A percentile compares a stretch with the other conserved stretches of the same genome.
Evolutionary conservation across 129 eudicot genomes (phyloP).

Genomic region (Artemisia tridentata): DNA sequence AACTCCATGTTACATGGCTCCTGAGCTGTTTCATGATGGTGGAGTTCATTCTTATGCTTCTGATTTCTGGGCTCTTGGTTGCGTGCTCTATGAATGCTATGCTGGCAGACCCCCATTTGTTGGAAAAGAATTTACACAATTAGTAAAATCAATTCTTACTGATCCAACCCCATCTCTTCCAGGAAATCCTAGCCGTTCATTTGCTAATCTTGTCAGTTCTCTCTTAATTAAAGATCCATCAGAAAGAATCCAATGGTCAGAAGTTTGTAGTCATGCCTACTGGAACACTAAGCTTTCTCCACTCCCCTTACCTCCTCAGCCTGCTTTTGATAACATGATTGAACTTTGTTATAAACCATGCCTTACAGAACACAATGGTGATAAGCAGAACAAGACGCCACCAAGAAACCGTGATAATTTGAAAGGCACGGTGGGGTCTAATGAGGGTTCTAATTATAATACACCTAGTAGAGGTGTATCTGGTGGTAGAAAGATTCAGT

Average conservation of each 20-base stretch:
- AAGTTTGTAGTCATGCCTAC: constrained; percentile 77
- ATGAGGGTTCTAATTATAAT: constrained; percentile 49
- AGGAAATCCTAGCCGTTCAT: constrained; percentile 76
- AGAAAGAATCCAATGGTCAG: constrained; percentile 91
- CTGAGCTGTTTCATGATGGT: constrained; percentile 93
- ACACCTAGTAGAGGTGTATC: constrained; percentile 60
- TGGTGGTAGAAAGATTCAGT: constrained; percentile 57
- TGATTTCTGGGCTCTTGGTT: constrained; percentile 98
- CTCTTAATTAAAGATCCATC: constrained; percentile 88
- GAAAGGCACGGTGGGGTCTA: constrained; percentile 42
- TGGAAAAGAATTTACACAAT: constrained; percentile 79
- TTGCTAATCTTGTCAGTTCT: constrained; percentile 77
- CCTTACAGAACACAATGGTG: constrained; percentile 61
- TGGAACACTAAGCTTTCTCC: constrained; percentile 70
- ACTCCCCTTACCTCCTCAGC: constrained; percentile 78
- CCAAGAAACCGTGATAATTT: constrained; percentile 52
- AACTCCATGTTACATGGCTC: constrained; percentile 99
- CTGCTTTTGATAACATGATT: constrained; percentile 75
- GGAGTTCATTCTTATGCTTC: constrained; percentile 98
- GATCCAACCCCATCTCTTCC: constrained; percentile 90
- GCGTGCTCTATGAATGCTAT: constrained; percentile 92
- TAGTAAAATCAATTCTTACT: constrained; percentile 72
- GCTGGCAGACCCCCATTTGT: constrained; percentile 84
- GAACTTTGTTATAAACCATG: constrained; percentile 58
- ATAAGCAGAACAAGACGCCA: constrained; percentile 65